phyloP scores from a whole-genome alignment of 163 green algal genomes.

The Smithsoniella earleae region DNA sequence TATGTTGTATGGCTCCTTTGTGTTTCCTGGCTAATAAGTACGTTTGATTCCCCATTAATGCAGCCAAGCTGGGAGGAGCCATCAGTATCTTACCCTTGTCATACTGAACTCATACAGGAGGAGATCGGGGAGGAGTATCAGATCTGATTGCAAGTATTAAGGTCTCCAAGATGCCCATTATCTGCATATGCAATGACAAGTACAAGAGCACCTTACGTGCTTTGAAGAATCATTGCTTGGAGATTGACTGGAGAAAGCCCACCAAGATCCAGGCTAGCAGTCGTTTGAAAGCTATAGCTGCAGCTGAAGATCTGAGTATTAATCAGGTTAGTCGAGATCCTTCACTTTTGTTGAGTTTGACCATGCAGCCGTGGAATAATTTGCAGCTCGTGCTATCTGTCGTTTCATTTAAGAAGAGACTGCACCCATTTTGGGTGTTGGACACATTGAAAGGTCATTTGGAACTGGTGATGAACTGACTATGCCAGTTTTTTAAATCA shows the following conservation, averaged over 20 bases:
- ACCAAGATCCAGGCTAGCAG: constrained; percentile 71
- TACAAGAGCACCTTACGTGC: constrained; percentile 81
- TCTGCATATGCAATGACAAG: constrained; percentile 98
- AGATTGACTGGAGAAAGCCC: constrained; percentile 59
- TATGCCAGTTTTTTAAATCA: background rate
- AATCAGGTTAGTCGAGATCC: constrained; percentile 33
- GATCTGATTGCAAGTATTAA: constrained; percentile 89
- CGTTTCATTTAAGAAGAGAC: too few species aligned
- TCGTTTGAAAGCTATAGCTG: constrained; percentile 63
- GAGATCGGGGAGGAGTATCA: constrained; percentile 81
- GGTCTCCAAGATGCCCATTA: constrained; percentile 79
- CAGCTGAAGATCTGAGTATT: constrained; percentile 61
- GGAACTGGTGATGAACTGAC: background rate
- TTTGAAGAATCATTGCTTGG: constrained; percentile 68
- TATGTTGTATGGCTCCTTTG: background rate
- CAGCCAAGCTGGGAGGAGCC: background rate
- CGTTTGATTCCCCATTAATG: background rate
- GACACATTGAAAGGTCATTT: background rate
- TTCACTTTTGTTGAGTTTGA: background rate
- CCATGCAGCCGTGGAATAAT: too few species aligned
- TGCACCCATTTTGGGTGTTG: background rate
- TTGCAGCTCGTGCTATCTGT: too few species aligned
- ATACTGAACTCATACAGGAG: constrained; percentile 36
- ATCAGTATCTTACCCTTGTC: constrained; percentile 3
- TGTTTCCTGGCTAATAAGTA: background rate